Base-by-base conservation (phyloP, 441 rosid species). In the Jatropha multifida region DNA sequence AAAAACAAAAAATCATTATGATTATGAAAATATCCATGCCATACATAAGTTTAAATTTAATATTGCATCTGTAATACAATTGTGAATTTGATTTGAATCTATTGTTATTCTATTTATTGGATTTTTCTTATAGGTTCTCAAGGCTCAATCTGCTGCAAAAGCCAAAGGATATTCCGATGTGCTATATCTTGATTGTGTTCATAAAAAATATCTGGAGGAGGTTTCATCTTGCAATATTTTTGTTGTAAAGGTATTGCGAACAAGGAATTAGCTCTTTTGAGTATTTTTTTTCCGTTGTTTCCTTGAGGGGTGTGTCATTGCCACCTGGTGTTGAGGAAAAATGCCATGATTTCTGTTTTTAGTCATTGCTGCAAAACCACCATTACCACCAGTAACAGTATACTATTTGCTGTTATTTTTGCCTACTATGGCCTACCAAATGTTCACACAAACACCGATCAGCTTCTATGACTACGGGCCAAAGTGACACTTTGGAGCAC, bases 201-300 rank as follows among this genome's bases (percentile, higher is more conserved):
- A 89, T 83, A 96, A 89, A 74, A 85, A 85, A 81, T 96, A 84
- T 81, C 83, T 96, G 66, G 98, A 93, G 65, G 98, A 92, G 89
- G 98, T 96, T 76, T 96, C 97, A 1, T 92, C 97, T 27, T 96
- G 99, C 92, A 96, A 96, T 81, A 91, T 94, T 76, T 96, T 96
- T 75, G 80, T 96, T 74, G 97, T 91, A 71, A 96, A 96, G 99
- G 98, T 96, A 89, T 65, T 52, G n/a, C 73, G 42, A 20, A 32
- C 23, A 48, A 62, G 27, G 27, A 46, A 11, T 9, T 69, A 15
- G 15, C 65, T 68, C 44, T 3, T 68, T 54, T 40, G 40, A 42
- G 4, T 20, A 17, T 32, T 26, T 15, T 65, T 65, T 49, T 65
- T 10, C 32, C 32, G 32, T 32, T 32, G 32, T 32, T 32, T 42